A percentile compares a stretch with the other conserved stretches of the same genome.
These are phyloP conservation scores for Ceratocystis ficicola DNA, from an alignment of 2,329 filamentous ascomycete genomes.

Conservation along the genomic window DNA sequence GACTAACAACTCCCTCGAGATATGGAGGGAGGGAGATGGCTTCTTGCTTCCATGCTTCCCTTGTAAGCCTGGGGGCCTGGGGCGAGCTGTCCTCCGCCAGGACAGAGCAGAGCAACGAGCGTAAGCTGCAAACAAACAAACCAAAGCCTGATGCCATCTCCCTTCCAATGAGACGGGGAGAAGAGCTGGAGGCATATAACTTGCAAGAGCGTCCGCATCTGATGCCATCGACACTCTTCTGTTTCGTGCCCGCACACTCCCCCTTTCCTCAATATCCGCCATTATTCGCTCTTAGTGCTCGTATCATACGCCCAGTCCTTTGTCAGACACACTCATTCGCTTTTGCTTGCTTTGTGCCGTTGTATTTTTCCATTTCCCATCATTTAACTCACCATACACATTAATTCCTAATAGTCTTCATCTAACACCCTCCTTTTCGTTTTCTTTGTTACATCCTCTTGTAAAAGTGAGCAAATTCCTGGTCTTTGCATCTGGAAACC, in stretches of 20 bases:
- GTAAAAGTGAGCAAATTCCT: no score
- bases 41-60: conserved; percentile 3
- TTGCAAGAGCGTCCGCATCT: background rate
- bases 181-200: background rate
- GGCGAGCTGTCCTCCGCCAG: background rate
- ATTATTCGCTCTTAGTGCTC: background rate
- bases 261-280: no score
- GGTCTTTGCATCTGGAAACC: no score
- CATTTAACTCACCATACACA: background rate
- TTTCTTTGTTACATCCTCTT: background rate
- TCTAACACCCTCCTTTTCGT: background rate
- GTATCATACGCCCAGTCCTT: background rate
- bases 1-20: background rate
- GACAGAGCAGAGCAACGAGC: background rate
- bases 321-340: background rate
- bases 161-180: background rate
- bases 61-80: background rate
- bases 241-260: background rate
- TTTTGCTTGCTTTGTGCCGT: background rate
- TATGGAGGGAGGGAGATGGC: background rate
- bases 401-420: background rate
- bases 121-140: background rate
- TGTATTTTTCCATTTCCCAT: background rate
- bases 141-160: background rate
- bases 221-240: background rate